Conservation (phyloP, 257 asterid genomes). For the Salvia rosmarinus region DNA sequence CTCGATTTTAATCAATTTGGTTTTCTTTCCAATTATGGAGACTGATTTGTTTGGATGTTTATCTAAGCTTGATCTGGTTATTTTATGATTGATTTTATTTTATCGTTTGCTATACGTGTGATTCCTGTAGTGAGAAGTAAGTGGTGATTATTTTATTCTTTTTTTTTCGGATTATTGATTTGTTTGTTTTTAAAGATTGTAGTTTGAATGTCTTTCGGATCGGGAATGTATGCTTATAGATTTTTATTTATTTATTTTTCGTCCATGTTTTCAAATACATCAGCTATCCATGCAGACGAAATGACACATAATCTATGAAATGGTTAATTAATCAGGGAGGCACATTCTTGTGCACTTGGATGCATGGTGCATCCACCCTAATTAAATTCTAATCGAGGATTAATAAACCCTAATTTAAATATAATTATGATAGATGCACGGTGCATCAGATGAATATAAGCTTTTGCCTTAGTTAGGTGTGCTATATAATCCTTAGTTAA, state of each 20-base stretch:
- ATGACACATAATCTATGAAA: background rate
- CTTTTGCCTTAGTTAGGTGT: too few relatives aligned
- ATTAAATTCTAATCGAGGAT: too few relatives aligned
- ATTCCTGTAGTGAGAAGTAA: too few relatives aligned
- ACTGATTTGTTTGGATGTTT: too few relatives aligned
- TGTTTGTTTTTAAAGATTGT: background rate
- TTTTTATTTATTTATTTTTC: background rate
- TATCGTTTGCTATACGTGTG: constrained; percentile 11
- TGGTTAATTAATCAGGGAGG: background rate
- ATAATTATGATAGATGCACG: too few relatives aligned
- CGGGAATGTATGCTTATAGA: background rate
- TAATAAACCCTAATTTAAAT: too few relatives aligned
- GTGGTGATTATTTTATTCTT: background rate
- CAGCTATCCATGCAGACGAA: background rate
- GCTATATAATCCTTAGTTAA: background rate
- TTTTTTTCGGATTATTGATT: constrained; percentile 14
- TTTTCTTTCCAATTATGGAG: too few relatives aligned
- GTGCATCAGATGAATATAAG: too few relatives aligned
- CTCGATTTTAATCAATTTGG: background rate
- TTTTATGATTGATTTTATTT: background rate
- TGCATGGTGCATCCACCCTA: too few relatives aligned
- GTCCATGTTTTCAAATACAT: too few relatives aligned
- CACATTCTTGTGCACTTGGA: too few relatives aligned
- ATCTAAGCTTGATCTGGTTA: too few relatives aligned
- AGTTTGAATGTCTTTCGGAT: background rate